Conservation (phyloP, 208 protist genomes). For the Acanthamoeba rhysodes region DNA sequence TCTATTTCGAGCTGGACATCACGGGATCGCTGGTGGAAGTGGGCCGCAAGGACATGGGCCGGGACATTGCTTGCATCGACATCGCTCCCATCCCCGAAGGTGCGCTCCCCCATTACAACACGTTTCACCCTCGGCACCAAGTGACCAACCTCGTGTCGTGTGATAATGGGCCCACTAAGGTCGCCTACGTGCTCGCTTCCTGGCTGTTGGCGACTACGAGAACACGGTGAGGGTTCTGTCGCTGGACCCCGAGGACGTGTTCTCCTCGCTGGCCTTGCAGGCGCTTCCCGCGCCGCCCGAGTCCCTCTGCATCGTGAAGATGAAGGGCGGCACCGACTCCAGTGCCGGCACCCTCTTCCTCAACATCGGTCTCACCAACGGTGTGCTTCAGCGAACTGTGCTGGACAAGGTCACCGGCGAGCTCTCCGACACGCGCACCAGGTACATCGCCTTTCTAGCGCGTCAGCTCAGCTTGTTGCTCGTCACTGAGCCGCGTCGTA, state of each 20-base stretch:
- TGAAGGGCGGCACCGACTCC: constrained; percentile 13
- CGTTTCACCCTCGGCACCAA: background rate
- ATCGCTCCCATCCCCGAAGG: constrained; percentile 88
- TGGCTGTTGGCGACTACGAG: constrained; percentile 81
- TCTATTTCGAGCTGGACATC: constrained; percentile 95
- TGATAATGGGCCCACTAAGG: background rate
- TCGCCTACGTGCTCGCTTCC: constrained; percentile 40
- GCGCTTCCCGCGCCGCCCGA: constrained; percentile 61
- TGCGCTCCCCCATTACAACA: constrained; percentile 40
- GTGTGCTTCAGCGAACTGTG: constrained; percentile 90
- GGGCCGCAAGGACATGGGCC: constrained; percentile 85
- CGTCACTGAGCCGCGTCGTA: background rate
- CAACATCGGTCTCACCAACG: constrained; percentile 92
- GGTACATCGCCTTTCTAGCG: constrained; percentile 70
- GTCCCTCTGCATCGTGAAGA: constrained; percentile 83
- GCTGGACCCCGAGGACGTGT: constrained; percentile 88
- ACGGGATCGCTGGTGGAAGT: constrained; percentile 89
- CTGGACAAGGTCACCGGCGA: constrained; percentile 90
- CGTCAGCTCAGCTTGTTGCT: background rate
- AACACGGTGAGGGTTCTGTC: constrained; percentile 90
- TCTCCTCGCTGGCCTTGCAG: constrained; percentile 48
- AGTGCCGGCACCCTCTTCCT: constrained; percentile 86
- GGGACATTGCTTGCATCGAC: constrained; percentile 89
- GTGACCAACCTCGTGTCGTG: background rate
- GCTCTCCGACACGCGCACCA: constrained; percentile 90